phyloP scores from a whole-genome alignment of 2,329 filamentous ascomycete genomes.

The Colletotrichum sp. region DNA sequence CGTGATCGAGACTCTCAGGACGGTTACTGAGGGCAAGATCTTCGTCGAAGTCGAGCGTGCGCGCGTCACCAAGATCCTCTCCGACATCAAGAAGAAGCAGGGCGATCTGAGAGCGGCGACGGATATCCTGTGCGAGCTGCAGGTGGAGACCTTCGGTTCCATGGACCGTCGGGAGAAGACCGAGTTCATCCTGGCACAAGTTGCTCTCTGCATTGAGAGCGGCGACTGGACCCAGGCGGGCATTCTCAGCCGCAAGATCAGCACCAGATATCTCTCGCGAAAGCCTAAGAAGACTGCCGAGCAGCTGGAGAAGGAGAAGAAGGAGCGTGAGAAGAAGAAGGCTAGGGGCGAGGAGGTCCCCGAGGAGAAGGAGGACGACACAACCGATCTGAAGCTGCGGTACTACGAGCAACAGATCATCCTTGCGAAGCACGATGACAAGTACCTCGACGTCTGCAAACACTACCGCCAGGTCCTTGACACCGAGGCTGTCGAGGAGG shows the following conservation, averaged over 20 bases:
- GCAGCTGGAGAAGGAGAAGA: conserved; percentile 88
- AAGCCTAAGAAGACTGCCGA: conserved; percentile 91
- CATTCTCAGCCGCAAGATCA: conserved; percentile 95
- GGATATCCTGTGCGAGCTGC: conserved; percentile 94
- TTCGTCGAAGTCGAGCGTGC: conserved; percentile 99
- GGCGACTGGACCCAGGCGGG: conserved; percentile 95
- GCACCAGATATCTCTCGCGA: conserved; percentile 87
- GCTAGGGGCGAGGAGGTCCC: conserved; percentile 81
- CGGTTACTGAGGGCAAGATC: conserved; percentile 99
- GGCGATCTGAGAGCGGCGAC: conserved; percentile 89
- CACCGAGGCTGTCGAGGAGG: conserved; percentile 92
- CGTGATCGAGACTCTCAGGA: conserved; percentile 92
- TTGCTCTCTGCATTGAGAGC: conserved; percentile 91
- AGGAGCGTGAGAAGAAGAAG: conserved; percentile 86
- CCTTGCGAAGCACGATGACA: conserved; percentile 94
- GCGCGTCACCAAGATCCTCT: conserved; percentile 91
- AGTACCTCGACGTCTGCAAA: conserved; percentile 98
- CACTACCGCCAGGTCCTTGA: conserved; percentile 97
- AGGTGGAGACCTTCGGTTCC: conserved; percentile 98
- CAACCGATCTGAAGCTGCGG: conserved; percentile 92
- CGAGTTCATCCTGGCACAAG: conserved; percentile 96
- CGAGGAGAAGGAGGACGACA: conserved; percentile 82
- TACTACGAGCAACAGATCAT: conserved; percentile 98
- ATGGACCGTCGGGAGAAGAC: conserved; percentile 98
- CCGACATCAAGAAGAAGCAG: conserved; percentile 96